These are phyloP conservation scores for Aspergillus taichungensis DNA, from an alignment of 495 filamentous ascomycete genomes.

Conservation along the genomic window DNA sequence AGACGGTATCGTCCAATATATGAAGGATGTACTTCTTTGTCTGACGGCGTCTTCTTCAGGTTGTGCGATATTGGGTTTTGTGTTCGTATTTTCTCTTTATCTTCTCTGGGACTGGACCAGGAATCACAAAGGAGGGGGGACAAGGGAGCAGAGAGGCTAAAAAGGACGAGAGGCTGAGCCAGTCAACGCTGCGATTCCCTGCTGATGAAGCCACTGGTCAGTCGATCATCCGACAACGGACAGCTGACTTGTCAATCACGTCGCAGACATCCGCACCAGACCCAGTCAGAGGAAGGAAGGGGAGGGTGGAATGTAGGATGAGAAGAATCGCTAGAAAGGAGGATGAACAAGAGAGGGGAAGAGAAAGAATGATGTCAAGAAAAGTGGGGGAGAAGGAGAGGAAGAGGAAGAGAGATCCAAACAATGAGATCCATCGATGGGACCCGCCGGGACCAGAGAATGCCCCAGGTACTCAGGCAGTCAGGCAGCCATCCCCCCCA, in stretches of 20 bases:
- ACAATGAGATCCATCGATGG: slow-evolving; percentile 3
- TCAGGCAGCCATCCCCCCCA: too few species aligned
- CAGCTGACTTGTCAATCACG: background rate
- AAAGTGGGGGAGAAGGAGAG: slow-evolving; percentile 1
- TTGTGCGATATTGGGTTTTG: too few species aligned
- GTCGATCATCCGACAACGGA: background rate
- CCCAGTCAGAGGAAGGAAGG: background rate
- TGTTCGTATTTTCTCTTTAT: too few species aligned
- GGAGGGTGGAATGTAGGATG: background rate
- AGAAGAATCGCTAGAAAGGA: background rate
- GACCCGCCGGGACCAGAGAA: background rate
- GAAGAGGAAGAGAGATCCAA: slow-evolving; percentile 2
- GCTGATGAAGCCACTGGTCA: too few species aligned
- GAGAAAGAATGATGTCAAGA: background rate
- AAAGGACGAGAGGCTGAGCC: background rate
- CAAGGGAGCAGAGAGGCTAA: slow-evolving; percentile 6
- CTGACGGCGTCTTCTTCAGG: too few species aligned
- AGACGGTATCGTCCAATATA: too few species aligned
- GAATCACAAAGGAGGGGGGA: slow-evolving; percentile 15
- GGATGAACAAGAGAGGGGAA: background rate
- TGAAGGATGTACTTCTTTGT: too few species aligned
- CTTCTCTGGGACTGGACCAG: too few species aligned
- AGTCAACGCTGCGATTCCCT: too few species aligned
- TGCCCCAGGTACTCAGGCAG: too few species aligned
- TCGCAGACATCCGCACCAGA: background rate